phyloP scores from a whole-genome alignment of 306 rosid genomes.

The Mimosa pudica region DNA sequence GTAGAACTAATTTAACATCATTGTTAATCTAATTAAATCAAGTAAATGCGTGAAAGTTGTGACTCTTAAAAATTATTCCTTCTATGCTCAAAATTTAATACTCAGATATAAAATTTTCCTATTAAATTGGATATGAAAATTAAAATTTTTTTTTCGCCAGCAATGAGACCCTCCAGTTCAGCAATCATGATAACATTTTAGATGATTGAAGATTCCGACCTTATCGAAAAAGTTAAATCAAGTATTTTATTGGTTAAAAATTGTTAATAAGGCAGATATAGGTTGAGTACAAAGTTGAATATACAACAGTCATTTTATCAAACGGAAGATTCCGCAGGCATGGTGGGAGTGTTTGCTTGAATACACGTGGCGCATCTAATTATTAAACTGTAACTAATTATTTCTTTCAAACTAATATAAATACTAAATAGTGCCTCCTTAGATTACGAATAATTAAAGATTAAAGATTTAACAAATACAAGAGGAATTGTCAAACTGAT shows the following conservation, averaged over 20 bases:
- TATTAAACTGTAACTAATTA: not conserved
- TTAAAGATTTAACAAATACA: not conserved
- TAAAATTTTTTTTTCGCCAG: too few species aligned
- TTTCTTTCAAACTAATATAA: not conserved
- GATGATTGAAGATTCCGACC: slow-evolving; percentile 18
- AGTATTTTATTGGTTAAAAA: too few species aligned
- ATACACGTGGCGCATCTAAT: not conserved
- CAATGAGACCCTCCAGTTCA: not conserved
- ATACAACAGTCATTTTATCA: not conserved
- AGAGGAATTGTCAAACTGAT: not conserved
- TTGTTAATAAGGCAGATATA: not conserved
- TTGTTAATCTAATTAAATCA: too few species aligned
- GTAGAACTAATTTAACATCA: too few species aligned
- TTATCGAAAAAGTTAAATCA: slow-evolving; percentile 8
- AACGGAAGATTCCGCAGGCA: slow-evolving; percentile 3
- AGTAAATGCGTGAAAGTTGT: too few species aligned
- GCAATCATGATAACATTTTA: not conserved
- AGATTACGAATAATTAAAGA: not conserved
- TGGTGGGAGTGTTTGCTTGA: not conserved
- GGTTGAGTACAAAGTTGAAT: not conserved
- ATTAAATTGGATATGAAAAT: too few species aligned
- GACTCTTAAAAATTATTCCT: too few species aligned
- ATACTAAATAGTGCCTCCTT: not conserved
- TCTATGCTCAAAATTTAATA: too few species aligned
- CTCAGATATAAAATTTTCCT: too few species aligned